These are phyloP conservation scores for Buxus sempervirens DNA, from an alignment of 164 flowering plant genomes.

Conservation along the genomic window DNA sequence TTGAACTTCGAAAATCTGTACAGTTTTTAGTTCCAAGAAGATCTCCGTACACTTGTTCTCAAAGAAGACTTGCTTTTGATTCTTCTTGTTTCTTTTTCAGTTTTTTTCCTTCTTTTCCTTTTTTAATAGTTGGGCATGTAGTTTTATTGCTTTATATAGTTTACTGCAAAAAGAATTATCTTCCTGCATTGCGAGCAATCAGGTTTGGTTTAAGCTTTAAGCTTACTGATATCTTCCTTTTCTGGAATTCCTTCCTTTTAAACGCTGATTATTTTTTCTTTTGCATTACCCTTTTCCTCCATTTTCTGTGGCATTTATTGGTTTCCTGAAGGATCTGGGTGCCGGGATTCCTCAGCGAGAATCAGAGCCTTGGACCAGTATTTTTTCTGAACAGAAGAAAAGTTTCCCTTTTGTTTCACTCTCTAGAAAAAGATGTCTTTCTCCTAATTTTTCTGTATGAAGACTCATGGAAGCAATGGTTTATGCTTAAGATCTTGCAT, in stretches of 20 bases:
- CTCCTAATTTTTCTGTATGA: constrained; percentile 15
- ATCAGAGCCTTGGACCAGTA: not conserved
- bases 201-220: not conserved
- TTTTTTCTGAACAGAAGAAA: not conserved
- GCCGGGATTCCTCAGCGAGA: not conserved
- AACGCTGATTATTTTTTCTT: not conserved
- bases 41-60: not conserved
- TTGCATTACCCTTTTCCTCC: not conserved
- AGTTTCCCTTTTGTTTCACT: too few relatives aligned
- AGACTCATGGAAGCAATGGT: constrained; percentile 31
- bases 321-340: not conserved
- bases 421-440: too few relatives aligned
- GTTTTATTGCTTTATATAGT: not conserved
- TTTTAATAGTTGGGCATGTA: not conserved
- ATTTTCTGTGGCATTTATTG: not conserved
- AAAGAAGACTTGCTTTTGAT: not conserved
- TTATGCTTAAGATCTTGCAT: constrained; percentile 29
- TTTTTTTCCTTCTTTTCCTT: not conserved
- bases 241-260: not conserved
- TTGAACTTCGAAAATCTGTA: too few relatives aligned
- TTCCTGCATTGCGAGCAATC: not conserved
- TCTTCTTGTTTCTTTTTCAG: not conserved
- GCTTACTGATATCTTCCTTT: not conserved
- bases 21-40: not conserved
- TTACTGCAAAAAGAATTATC: not conserved